Conservation (phyloP, 129 eudicot species). For the Saposhnikovia divaricata region DNA sequence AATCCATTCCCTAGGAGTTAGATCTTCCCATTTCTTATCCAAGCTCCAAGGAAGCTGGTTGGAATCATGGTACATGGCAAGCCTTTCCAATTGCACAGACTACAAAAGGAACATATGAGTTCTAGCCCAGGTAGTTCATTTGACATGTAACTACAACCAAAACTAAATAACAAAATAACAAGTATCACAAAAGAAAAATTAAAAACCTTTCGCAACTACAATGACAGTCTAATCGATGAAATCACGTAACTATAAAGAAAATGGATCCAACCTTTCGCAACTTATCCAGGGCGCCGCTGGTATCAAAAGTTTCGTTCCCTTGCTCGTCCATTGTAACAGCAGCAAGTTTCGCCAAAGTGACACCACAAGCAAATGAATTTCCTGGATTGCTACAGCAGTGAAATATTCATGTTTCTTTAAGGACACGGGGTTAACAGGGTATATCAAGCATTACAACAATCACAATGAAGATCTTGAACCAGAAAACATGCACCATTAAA, state of each 20-base stretch:
- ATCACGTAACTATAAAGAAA: neutral
- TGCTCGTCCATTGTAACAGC: conserved; percentile 96
- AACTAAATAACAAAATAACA: neutral
- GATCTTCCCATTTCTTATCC: conserved; percentile 88
- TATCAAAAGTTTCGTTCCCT: conserved; percentile 96
- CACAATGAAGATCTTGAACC: neutral
- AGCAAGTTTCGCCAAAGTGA: conserved; percentile 93
- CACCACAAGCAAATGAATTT: conserved; percentile 87
- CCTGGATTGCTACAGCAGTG: conserved; percentile 72
- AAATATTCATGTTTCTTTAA: neutral
- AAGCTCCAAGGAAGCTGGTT: conserved; percentile 74
- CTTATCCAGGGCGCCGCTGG: conserved; percentile 97
- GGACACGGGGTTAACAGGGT: conserved; percentile 1
- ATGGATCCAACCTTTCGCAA: conserved; percentile 66
- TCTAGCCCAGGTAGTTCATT: neutral
- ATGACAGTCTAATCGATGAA: neutral
- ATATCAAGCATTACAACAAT: conserved; percentile 3
- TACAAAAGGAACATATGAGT: conserved; percentile 23
- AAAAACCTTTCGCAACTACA: neutral
- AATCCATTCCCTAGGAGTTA: conserved; percentile 78
- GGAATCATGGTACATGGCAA: conserved; percentile 97
- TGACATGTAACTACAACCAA: neutral
- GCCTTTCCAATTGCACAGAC: conserved; percentile 98
- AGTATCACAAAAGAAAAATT: neutral
- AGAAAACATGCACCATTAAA: neutral